phyloP scores from a whole-genome alignment of 1,139 yeast species.

The Blastobotrys petasosporus region DNA sequence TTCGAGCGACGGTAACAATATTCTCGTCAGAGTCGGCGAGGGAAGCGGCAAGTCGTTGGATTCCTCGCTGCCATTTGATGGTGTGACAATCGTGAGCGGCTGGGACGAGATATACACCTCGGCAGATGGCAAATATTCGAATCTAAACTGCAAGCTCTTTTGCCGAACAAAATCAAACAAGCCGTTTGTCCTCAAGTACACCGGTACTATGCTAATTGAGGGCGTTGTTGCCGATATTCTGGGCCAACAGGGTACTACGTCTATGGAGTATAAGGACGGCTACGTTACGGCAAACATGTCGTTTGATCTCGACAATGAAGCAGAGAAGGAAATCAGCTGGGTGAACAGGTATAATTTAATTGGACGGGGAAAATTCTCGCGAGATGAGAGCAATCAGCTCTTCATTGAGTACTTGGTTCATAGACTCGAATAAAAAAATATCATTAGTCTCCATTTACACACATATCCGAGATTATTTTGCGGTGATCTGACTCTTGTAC shows the following conservation, averaged over 20 bases:
- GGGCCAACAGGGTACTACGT: conserved; percentile 3
- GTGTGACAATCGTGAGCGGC: conserved; percentile 7
- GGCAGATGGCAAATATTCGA: conserved; percentile 7
- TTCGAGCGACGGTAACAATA: conserved; percentile 6
- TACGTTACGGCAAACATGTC: conserved; percentile 9
- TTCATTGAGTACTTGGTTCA: conserved; percentile 10
- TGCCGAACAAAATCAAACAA: conserved; percentile 7
- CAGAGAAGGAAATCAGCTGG: conserved; percentile 10
- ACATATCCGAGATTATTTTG: background rate
- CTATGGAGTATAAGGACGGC: conserved; percentile 13
- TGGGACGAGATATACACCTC: conserved; percentile 11
- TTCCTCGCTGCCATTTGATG: conserved; percentile 10
- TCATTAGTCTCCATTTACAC: too few relatives aligned
- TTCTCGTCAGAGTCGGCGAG: conserved; percentile 8
- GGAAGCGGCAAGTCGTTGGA: conserved; percentile 9
- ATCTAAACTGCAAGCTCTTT: conserved; percentile 11
- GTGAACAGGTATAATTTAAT: conserved; percentile 10
- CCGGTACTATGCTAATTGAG: conserved; percentile 9
- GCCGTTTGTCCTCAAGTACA: conserved; percentile 5
- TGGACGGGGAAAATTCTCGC: conserved; percentile 12
- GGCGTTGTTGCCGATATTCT: conserved; percentile 10
- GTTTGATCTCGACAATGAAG: conserved; percentile 4
- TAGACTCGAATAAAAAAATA: conserved; percentile 3
- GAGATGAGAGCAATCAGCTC: conserved; percentile 8
- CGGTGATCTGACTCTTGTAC: conserved; percentile 31